Conservation (phyloP, 2,329 filamentous ascomycete species). For the Colletotrichum sojae region DNA sequence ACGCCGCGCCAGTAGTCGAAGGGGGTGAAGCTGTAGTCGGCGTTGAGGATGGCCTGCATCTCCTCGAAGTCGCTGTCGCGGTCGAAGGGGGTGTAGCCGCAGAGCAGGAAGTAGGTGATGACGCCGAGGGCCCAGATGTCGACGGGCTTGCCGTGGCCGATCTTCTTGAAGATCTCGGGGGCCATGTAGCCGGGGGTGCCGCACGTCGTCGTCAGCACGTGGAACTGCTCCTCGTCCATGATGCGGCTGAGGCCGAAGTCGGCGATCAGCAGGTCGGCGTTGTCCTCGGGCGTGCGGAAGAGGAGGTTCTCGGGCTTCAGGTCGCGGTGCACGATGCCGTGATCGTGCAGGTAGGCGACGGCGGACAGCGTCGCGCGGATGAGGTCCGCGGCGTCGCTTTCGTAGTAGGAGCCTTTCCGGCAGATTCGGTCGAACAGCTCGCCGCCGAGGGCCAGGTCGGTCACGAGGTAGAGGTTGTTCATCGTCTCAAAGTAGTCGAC, state of each 20-base stretch:
- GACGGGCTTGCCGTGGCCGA: constrained; percentile 96
- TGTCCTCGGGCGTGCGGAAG: constrained; percentile 97
- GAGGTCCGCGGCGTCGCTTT: constrained; percentile 94
- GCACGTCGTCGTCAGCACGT: constrained; percentile 96
- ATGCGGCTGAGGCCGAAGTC: constrained; percentile 97
- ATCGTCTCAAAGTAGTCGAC: constrained; percentile 99
- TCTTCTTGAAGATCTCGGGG: constrained; percentile 99
- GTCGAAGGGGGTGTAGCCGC: constrained; percentile 98
- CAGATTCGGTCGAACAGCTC: constrained; percentile 99
- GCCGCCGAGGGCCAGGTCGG: constrained; percentile 94
- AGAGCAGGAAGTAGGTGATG: constrained; percentile 98
- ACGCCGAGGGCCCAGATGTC: constrained; percentile 99
- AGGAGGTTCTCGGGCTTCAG: constrained; percentile 97
- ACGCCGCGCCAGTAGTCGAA: constrained; percentile 97
- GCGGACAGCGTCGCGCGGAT: constrained; percentile 95
- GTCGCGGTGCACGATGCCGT: constrained; percentile 98
- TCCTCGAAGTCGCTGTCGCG: constrained; percentile 98
- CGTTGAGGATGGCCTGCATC: constrained; percentile 98
- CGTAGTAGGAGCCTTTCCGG: constrained; percentile 98
- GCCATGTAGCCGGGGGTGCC: constrained; percentile 99
- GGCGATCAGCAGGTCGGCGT: constrained; percentile 95
- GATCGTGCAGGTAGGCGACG: constrained; percentile 98
- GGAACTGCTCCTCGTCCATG: constrained; percentile 99
- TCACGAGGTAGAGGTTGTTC: constrained; percentile 99
- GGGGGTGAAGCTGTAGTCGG: constrained; percentile 96